Conservation (phyloP, 2,329 filamentous ascomycete genomes). For the Hymenoscyphus linearis region DNA sequence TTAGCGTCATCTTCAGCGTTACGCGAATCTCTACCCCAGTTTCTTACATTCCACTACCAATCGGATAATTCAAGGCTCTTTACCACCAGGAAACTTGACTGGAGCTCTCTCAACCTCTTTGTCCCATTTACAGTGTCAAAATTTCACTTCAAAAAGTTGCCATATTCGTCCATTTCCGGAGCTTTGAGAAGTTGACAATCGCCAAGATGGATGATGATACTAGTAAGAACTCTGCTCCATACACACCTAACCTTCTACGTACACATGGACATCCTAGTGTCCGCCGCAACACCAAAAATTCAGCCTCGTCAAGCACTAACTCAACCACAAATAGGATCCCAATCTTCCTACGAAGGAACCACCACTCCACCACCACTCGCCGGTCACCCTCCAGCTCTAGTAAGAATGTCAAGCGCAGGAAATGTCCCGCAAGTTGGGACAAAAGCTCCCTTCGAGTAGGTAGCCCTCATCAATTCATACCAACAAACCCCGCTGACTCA, state of each 20-base stretch:
- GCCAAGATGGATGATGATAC: slow-evolving; percentile 9
- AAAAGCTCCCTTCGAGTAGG: slow-evolving; percentile 28
- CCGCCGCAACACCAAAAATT: slow-evolving; percentile 2
- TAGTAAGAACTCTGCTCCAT: slow-evolving; percentile 4
- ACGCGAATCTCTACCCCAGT: neutral
- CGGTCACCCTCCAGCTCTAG: slow-evolving; percentile 26
- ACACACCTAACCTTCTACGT: neutral
- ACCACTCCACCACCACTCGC: slow-evolving; percentile 29
- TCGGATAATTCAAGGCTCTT: neutral
- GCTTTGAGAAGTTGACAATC: neutral
- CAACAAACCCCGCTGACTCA: slow-evolving; percentile 24
- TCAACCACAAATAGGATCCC: slow-evolving; percentile 10
- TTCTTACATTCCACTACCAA: neutral
- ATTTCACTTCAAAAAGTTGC: neutral
- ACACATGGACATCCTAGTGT: slow-evolving; percentile 1
- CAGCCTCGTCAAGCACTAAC: slow-evolving; percentile 15
- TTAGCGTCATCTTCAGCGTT: neutral
- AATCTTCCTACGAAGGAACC: slow-evolving; percentile 25
- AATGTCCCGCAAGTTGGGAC: slow-evolving; percentile 21
- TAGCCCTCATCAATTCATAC: neutral
- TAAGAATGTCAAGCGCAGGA: slow-evolving; percentile 29
- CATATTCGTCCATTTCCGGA: neutral
- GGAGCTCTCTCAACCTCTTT: neutral
- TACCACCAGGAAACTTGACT: neutral
- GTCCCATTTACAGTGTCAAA: neutral